phyloP scores from a whole-genome alignment of 2,329 filamentous ascomycete species.

The Chaetomiaceae sp. region DNA sequence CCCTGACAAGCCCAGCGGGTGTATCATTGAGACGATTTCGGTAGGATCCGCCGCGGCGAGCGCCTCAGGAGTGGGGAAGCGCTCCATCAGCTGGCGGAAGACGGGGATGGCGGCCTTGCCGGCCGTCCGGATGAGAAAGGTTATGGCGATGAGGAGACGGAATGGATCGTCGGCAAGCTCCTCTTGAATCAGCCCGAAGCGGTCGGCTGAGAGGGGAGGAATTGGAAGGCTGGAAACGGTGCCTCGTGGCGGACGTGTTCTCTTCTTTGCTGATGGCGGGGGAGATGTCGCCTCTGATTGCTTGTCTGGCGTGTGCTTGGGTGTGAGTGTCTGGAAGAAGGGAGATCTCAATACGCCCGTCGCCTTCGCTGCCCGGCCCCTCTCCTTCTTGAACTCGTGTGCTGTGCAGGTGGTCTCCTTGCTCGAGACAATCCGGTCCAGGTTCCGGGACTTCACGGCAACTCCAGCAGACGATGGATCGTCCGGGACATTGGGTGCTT shows the following conservation, averaged over 20 bases:
- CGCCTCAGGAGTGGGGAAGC: slow-evolving; percentile 59
- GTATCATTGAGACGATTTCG: slow-evolving; percentile 56
- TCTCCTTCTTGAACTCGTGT: not conserved
- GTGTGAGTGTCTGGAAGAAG: slow-evolving; percentile 27
- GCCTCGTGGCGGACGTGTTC: slow-evolving; percentile 30
- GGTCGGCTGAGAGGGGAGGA: slow-evolving; percentile 54
- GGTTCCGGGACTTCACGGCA: not conserved
- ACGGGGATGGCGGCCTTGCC: slow-evolving; percentile 70
- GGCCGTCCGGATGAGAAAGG: slow-evolving; percentile 76
- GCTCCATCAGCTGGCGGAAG: slow-evolving; percentile 60
- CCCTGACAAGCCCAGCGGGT: slow-evolving; percentile 63
- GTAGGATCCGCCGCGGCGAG: slow-evolving; percentile 51
- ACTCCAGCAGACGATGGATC: not conserved
- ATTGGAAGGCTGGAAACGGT: slow-evolving; percentile 55
- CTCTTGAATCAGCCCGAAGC: slow-evolving; percentile 81
- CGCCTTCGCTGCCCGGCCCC: slow-evolving; percentile 5
- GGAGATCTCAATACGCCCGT: slow-evolving; percentile 29
- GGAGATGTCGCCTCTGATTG: not conserved
- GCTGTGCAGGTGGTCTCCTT: not conserved
- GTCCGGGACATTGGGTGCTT: too few relatives aligned
- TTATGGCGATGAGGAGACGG: slow-evolving; percentile 72
- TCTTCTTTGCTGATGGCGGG: slow-evolving; percentile 10
- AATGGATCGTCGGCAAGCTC: slow-evolving; percentile 69
- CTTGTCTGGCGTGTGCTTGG: not conserved
- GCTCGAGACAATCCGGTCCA: not conserved